A percentile compares a stretch with the other conserved stretches of the same genome.
phyloP scores from a whole-genome alignment of 805 yeast genomes.

The Saccharomycopsis amapae region DNA sequence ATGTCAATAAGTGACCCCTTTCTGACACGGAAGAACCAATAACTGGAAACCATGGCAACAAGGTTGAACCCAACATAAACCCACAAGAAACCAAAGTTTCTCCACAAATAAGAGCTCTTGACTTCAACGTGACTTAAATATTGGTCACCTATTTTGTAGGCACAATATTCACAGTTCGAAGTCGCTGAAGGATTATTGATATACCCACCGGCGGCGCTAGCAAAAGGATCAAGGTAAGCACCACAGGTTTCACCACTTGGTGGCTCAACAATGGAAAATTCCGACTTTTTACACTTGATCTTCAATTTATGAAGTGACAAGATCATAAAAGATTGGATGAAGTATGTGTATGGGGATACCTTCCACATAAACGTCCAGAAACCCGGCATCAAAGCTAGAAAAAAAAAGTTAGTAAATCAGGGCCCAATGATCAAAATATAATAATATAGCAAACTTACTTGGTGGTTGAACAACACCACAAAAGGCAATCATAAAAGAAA shows the following conservation, averaged over 20 bases:
- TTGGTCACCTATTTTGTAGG: conserved; percentile 39
- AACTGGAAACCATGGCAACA: conserved; percentile 34
- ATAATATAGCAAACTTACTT: no score
- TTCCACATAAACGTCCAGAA: conserved; percentile 85
- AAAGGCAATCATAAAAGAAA: conserved; percentile 54
- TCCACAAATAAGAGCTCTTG: conserved; percentile 48
- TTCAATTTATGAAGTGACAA: conserved; percentile 42
- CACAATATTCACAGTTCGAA: conserved; percentile 43
- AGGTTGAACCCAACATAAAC: conserved; percentile 50
- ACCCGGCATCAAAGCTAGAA: conserved; percentile 55
- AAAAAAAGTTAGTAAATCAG: no score
- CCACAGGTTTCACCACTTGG: conserved; percentile 61
- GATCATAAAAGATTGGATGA: conserved; percentile 49
- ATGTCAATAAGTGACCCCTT: conserved; percentile 1
- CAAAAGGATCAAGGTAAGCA: conserved; percentile 40
- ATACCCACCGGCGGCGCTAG: conserved; percentile 47
- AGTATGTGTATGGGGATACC: conserved; percentile 65
- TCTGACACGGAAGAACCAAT: conserved; percentile 28
- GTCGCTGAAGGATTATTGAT: conserved; percentile 45
- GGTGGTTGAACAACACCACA: conserved; percentile 56
- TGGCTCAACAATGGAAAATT: conserved; percentile 44
- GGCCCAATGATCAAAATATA: no score
- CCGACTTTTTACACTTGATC: conserved; percentile 43
- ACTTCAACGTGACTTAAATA: conserved; percentile 39
- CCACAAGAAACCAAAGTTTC: conserved; percentile 58